phyloP scores from a whole-genome alignment of 2,329 filamentous ascomycete species.

The Lasiodiplodia theobromae region DNA sequence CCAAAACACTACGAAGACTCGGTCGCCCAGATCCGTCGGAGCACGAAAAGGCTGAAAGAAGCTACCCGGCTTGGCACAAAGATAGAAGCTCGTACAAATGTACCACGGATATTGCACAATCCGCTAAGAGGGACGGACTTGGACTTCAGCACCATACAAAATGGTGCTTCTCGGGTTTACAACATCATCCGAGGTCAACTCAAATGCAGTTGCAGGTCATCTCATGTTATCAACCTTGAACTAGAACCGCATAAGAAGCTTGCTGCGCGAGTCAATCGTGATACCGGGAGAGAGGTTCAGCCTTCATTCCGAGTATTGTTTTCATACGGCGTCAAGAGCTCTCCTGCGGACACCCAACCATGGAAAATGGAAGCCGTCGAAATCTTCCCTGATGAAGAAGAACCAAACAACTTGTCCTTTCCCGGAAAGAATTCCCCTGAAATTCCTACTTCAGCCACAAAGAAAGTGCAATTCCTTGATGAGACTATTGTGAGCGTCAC shows the following conservation, averaged over 20 bases:
- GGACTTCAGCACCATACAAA: neutral
- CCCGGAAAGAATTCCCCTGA: too few species aligned
- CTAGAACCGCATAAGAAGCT: neutral
- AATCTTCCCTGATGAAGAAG: neutral
- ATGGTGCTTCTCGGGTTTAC: neutral
- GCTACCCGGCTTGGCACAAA: neutral
- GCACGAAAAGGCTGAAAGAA: neutral
- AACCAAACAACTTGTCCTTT: neutral
- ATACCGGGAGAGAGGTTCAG: neutral
- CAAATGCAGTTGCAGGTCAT: neutral
- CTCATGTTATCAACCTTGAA: neutral
- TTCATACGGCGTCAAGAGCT: neutral
- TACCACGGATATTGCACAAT: neutral
- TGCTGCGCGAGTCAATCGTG: neutral
- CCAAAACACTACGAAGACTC: neutral
- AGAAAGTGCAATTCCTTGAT: neutral
- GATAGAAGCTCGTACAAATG: neutral
- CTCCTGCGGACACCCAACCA: neutral
- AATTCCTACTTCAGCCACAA: neutral
- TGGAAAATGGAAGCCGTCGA: conserved; percentile 1
- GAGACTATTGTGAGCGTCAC: neutral
- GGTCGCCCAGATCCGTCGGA: neutral
- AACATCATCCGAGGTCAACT: neutral
- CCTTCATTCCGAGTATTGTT: conserved; percentile 4
- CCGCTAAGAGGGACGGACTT: neutral